Evolutionary conservation across 768 basidiomycete genomes (phyloP), one percentile per base, ranked within the genome.

Genomic region (Filobasidium wieringae): DNA sequence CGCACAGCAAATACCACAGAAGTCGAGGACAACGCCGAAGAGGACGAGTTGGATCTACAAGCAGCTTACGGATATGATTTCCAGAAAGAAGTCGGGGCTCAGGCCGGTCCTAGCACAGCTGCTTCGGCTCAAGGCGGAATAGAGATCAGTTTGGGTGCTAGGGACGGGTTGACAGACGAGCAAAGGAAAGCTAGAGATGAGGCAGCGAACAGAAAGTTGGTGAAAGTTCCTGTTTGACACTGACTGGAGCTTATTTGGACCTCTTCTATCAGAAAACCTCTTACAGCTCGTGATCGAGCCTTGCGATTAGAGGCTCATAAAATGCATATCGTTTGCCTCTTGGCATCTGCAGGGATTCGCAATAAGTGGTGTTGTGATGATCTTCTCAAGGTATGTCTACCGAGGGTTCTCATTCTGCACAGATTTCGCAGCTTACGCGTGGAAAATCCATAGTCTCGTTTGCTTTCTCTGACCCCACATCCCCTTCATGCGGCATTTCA

Each of bases 331-430:
- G 74, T 92, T 11, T 76, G 80, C n/a, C 78, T 95, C 14, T 79
- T 97, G 12, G 80, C 80, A 14, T 88, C 84, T 68, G 87, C 84
- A 4, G 73, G 78, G 43, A 73, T 81, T 22, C 81, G 95, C 37
- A 97, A 99, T 68, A 77, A 76, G 58, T 93, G 87, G 86, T 66
- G 88, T 14, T 90, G 88, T 54, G 87, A 95, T 65, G 74, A 77
- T 1, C 75, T 93, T 11, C 76, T 97, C 29, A 89, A 93, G 66
- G 92, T 90, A 68, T 52, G 82, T 4, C 29, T 2, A n/a, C n/a
- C 34, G 8, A 39, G 2, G 43, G 29, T 32, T 52, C 37, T 22
- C 26, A 14, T 51, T 2, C 6, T 26, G 31, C 19, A n/a, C 24
- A 6, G 26, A 45, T 22, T 24, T 37, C 33, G 34, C 15, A 22